phyloP scores from a whole-genome alignment of 2,329 filamentous ascomycete genomes.

The Scedosporium aurantiacum region DNA sequence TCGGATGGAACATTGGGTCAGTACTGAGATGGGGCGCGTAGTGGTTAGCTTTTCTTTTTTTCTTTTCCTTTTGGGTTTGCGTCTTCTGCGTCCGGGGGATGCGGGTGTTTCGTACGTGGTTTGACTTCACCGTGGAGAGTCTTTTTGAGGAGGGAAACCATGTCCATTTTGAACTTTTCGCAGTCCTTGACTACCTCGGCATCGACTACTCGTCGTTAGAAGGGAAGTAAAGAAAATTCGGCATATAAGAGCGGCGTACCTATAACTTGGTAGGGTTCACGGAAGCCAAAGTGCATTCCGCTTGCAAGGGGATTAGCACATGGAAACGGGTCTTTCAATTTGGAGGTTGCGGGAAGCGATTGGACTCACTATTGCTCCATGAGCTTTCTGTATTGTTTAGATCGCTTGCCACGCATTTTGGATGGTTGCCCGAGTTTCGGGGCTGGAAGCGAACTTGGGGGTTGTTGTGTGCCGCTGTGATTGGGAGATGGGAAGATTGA shows the following conservation, averaged over 20 bases:
- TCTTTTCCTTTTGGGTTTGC: slow-evolving; percentile 10
- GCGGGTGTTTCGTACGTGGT: slow-evolving; percentile 46
- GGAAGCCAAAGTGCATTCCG: slow-evolving; percentile 57
- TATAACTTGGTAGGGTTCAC: slow-evolving; percentile 86
- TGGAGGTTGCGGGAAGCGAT: not conserved
- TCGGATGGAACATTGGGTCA: slow-evolving; percentile 71
- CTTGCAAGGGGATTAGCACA: not conserved
- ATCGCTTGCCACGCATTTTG: slow-evolving; percentile 39
- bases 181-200: slow-evolving; percentile 76
- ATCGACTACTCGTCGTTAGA: slow-evolving; percentile 45
- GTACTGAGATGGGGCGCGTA: slow-evolving; percentile 37
- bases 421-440: slow-evolving; percentile 8
- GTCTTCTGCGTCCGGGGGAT: not conserved
- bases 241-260: slow-evolving; percentile 29
- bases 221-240: slow-evolving; percentile 1
- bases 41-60: slow-evolving; percentile 12
- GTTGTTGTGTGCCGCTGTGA: not conserved
- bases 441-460: not conserved
- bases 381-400: slow-evolving; percentile 60
- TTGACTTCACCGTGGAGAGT: slow-evolving; percentile 72
- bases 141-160: slow-evolving; percentile 63
- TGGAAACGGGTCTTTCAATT: not conserved
- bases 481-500: not conserved
- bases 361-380: slow-evolving; percentile 81
- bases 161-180: slow-evolving; percentile 77